phyloP scores from a whole-genome alignment of 2,329 filamentous ascomycete genomes.

The Calonectria pseudoturangicola region DNA sequence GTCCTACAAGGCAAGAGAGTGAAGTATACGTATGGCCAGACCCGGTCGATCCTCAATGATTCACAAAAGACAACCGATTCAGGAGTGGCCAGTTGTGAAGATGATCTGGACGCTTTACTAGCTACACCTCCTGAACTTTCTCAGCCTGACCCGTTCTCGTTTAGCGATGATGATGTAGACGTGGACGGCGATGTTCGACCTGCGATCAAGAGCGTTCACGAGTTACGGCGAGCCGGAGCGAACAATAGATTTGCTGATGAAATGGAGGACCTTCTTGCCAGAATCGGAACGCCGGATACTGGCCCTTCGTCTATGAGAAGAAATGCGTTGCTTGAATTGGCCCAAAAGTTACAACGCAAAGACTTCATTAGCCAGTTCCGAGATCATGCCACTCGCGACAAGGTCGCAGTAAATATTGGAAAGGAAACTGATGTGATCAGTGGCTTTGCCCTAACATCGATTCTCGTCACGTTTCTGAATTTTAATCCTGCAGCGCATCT shows the following conservation, averaged over 20 bases:
- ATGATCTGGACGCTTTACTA: conserved; percentile 50
- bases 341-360: conserved; percentile 76
- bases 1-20: conserved; percentile 57
- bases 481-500: conserved; percentile 77
- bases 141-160: conserved; percentile 52
- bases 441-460: conserved; percentile 78
- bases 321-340: conserved; percentile 76
- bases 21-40: conserved; percentile 61
- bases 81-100: conserved; percentile 48
- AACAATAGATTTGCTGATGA: conserved; percentile 80
- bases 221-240: conserved; percentile 78
- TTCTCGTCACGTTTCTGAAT: conserved; percentile 77
- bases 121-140: conserved; percentile 50
- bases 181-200: conserved; percentile 65
- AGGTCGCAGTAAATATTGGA: conserved; percentile 78
- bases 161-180: conserved; percentile 58
- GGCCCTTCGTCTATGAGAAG: conserved; percentile 72
- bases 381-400: conserved; percentile 82
- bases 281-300: conserved; percentile 71
- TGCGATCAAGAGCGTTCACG: conserved; percentile 78
- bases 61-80: conserved; percentile 53
- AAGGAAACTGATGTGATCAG: conserved; percentile 76
- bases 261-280: conserved; percentile 77
- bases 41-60: conserved; percentile 55
- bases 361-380: conserved; percentile 82